Evolutionary conservation across 768 basidiomycete genomes (phyloP).

Genomic region (Termitomyces sp.): DNA sequence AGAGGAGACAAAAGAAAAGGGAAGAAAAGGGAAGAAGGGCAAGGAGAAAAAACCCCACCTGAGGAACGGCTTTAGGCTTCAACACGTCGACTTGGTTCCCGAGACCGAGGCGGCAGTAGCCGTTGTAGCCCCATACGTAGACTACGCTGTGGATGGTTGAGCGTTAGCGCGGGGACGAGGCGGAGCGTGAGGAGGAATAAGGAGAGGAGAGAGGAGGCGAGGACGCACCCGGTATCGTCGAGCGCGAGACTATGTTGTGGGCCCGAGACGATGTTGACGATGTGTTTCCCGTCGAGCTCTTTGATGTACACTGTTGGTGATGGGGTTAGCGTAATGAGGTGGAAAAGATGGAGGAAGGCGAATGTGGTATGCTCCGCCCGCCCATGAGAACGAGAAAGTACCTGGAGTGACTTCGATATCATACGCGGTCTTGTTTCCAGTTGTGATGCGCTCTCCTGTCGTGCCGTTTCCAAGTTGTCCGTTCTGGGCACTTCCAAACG

Average conservation of each 20-base stretch:
- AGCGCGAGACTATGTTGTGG: constrained; percentile 86
- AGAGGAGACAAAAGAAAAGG: too few species aligned
- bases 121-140: constrained; percentile 87
- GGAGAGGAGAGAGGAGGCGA: not conserved
- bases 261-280: constrained; percentile 81
- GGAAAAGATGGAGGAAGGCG: too few species aligned
- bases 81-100: constrained; percentile 83
- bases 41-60: too few species aligned
- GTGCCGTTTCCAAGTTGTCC: constrained; percentile 93
- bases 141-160: constrained; percentile 49
- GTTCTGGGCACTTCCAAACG: constrained; percentile 89
- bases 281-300: constrained; percentile 73
- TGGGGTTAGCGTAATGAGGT: not conserved
- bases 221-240: constrained; percentile 67
- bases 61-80: constrained; percentile 80
- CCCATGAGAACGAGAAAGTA: too few species aligned
- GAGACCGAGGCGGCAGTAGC: constrained; percentile 88
- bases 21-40: too few species aligned
- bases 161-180: too few species aligned
- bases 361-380: too few species aligned
- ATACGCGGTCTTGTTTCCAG: constrained; percentile 80
- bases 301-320: constrained; percentile 62
- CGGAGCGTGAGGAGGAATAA: too few species aligned
- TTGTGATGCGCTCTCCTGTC: constrained; percentile 88
- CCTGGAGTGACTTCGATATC: constrained; percentile 75